Evolutionary conservation across 192 early-diverging fungal species (phyloP).

Genomic region (Coemansia sp.): DNA sequence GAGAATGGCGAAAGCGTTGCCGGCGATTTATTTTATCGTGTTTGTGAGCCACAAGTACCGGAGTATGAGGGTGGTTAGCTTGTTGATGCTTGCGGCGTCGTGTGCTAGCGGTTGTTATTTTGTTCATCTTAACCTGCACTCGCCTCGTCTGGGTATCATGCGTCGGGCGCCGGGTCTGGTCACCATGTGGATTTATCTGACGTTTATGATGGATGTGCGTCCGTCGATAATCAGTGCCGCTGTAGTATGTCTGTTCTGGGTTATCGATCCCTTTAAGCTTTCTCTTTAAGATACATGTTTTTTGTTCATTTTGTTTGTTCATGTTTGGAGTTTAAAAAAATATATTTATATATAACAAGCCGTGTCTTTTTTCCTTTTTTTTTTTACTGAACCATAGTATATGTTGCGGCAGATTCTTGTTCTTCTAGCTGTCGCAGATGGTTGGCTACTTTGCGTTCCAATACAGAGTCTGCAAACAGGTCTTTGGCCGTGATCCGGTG

Average conservation of each 20-base stretch:
- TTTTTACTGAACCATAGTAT: constrained; percentile 30
- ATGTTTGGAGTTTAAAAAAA: neutral
- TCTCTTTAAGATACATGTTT: neutral
- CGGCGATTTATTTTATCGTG: constrained; percentile 61
- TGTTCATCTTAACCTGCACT: constrained; percentile 62
- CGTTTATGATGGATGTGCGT: constrained; percentile 46
- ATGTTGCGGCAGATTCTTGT: constrained; percentile 33
- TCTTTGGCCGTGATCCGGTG: constrained; percentile 24
- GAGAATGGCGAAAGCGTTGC: constrained; percentile 33
- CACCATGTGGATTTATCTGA: constrained; percentile 68
- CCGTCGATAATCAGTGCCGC: constrained; percentile 34
- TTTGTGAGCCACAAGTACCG: constrained; percentile 65
- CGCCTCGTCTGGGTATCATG: constrained; percentile 73
- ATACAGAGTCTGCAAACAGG: constrained; percentile 44
- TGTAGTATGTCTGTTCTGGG: constrained; percentile 38
- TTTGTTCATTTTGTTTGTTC: too few relatives aligned
- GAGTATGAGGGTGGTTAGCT: constrained; percentile 42
- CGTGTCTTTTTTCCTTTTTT: neutral
- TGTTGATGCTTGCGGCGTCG: constrained; percentile 56
- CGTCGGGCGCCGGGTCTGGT: constrained; percentile 68
- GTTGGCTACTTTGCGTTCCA: constrained; percentile 56
- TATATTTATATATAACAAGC: neutral
- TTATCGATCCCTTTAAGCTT: constrained; percentile 37
- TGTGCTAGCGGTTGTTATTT: constrained; percentile 63
- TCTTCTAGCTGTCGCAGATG: constrained; percentile 41